Percentiles rank a stretch among this genome's conserved stretches.
These are phyloP conservation scores for Geotrichum bryndzae DNA, from an alignment of 1,139 yeast species.

Conservation along the genomic window DNA sequence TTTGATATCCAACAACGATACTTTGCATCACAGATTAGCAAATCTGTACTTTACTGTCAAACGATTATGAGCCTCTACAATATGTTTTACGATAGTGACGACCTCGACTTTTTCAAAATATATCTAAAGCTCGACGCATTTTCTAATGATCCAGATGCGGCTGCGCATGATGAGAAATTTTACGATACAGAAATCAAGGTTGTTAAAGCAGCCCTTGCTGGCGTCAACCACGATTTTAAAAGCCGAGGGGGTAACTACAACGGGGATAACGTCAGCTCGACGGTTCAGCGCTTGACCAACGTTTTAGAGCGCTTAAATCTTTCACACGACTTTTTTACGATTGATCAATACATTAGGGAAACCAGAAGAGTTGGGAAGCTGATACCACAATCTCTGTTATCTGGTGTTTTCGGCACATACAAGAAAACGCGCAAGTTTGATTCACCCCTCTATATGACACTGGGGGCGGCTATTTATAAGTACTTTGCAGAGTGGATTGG, in stretches of 20 bases:
- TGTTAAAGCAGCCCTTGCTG: not conserved
- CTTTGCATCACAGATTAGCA: constrained; percentile 9
- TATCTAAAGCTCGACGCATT: constrained; percentile 14
- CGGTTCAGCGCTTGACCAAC: not conserved
- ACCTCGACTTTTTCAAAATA: constrained; percentile 9
- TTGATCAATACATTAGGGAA: not conserved
- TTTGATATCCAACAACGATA: not conserved
- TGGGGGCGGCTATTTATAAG: constrained; percentile 10
- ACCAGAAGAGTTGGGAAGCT: not conserved
- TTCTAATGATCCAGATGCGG: not conserved
- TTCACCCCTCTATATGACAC: constrained; percentile 1
- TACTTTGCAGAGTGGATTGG: constrained; percentile 18
- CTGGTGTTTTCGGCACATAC: not conserved
- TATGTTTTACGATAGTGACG: constrained; percentile 2
- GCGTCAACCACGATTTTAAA: not conserved
- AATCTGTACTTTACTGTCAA: constrained; percentile 10
- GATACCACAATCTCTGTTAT: not conserved
- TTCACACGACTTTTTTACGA: not conserved
- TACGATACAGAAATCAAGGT: not conserved
- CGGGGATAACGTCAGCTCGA: not conserved
- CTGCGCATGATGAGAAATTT: constrained; percentile 1
- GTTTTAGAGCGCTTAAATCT: not conserved
- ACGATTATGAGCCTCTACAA: not conserved
- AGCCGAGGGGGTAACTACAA: not conserved
- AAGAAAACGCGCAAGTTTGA: not conserved